phyloP scores from a whole-genome alignment of 805 yeast genomes.

The Monosporozyma servazzii region DNA sequence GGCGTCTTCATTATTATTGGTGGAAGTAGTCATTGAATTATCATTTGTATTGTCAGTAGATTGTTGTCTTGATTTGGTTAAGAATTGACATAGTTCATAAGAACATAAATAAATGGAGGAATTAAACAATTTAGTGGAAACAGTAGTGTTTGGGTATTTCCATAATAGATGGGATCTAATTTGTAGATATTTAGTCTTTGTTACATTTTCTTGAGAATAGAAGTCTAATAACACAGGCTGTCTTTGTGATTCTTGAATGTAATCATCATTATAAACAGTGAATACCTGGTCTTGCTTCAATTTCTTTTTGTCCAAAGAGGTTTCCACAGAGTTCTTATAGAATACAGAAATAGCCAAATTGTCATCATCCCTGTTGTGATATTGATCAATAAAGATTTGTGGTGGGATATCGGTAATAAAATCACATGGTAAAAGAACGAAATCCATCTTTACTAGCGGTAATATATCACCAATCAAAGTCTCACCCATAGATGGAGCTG shows the following conservation, averaged over 20 bases:
- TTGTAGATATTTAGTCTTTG: slow-evolving; percentile 60
- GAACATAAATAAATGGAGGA: slow-evolving; percentile 64
- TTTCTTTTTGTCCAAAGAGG: slow-evolving; percentile 67
- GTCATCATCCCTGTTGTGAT: slow-evolving; percentile 56
- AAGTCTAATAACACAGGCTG: slow-evolving; percentile 51
- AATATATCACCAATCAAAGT: slow-evolving; percentile 41
- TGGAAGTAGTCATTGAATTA: neutral
- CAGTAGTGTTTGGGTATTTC: slow-evolving; percentile 72
- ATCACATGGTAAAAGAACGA: slow-evolving; percentile 89
- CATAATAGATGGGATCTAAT: slow-evolving; percentile 83
- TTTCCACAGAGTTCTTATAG: slow-evolving; percentile 65
- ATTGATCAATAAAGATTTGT: slow-evolving; percentile 74
- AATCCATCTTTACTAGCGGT: slow-evolving; percentile 37
- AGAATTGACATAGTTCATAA: slow-evolving; percentile 41
- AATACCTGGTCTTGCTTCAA: slow-evolving; percentile 35
- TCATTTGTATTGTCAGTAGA: slow-evolving; percentile 8
- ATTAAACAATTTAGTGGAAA: slow-evolving; percentile 68
- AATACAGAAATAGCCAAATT: slow-evolving; percentile 71
- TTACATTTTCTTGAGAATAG: slow-evolving; percentile 59
- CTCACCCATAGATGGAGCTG: slow-evolving; percentile 53
- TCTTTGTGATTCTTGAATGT: slow-evolving; percentile 32
- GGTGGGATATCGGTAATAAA: slow-evolving; percentile 90
- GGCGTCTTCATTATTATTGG: slow-evolving; percentile 6
- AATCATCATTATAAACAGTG: slow-evolving; percentile 52
- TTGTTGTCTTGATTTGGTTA: slow-evolving; percentile 22